Evolutionary conservation across 176 grass and related monocot species (phyloP).

Genomic region (Phoenix dactylifera): DNA sequence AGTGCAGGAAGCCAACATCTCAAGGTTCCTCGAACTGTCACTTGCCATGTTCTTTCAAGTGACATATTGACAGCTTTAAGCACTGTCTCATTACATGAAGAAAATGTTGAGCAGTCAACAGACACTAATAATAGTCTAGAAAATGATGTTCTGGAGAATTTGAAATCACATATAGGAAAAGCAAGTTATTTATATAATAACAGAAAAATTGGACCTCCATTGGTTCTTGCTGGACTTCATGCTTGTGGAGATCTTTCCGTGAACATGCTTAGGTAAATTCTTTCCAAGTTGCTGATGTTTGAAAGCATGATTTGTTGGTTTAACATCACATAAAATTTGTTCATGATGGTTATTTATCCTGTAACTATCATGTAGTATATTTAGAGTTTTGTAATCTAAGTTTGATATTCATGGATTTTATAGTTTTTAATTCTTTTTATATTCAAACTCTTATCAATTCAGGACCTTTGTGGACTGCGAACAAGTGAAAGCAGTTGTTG

Average conservation of each 20-base stretch:
- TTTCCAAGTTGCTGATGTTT: slow-evolving; percentile 4
- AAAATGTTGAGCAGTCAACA: slow-evolving; percentile 23
- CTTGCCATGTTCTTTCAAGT: slow-evolving; percentile 85
- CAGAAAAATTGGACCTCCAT: slow-evolving; percentile 10
- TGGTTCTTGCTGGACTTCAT: slow-evolving; percentile 85
- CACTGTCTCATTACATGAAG: slow-evolving; percentile 32
- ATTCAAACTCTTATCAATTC: slow-evolving; percentile 11
- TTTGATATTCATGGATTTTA: no score
- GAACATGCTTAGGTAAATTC: slow-evolving; percentile 86
- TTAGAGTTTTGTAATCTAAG: no score
- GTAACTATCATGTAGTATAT: no score
- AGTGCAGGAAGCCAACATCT: slow-evolving; percentile 49
- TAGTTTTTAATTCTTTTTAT: no score
- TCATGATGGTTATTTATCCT: background rate
- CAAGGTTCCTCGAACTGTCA: slow-evolving; percentile 65
- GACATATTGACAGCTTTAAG: slow-evolving; percentile 51
- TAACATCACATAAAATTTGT: background rate
- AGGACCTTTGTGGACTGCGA: slow-evolving; percentile 67
- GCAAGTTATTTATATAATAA: background rate
- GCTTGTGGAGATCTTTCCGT: slow-evolving; percentile 96
- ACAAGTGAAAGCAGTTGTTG: slow-evolving; percentile 65
- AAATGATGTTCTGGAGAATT: background rate
- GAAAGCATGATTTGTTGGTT: slow-evolving; percentile 2
- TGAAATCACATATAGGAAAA: background rate
- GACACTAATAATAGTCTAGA: slow-evolving; percentile 13